phyloP scores from a whole-genome alignment of 1,284 basidiomycete genomes.

The Neotropicomus parvogracilis region DNA sequence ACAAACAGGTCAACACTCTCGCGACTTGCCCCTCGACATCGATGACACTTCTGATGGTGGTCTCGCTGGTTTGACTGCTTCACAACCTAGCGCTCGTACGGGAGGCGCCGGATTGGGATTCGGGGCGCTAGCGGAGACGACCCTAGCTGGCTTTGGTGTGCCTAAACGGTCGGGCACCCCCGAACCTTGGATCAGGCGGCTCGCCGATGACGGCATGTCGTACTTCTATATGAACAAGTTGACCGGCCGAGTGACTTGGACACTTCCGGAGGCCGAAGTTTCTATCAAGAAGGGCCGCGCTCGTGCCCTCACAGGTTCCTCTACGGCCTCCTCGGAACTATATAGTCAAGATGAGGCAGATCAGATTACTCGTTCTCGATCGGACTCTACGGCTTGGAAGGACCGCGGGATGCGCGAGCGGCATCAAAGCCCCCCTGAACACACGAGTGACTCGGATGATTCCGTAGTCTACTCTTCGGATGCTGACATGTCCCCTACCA shows the following conservation, averaged over 20 bases:
- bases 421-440: constrained; percentile 38
- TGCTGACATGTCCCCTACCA: constrained; percentile 33
- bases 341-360: constrained; percentile 27
- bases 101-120: constrained; percentile 52
- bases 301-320: constrained; percentile 34
- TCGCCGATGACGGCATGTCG: constrained; percentile 81
- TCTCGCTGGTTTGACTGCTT: constrained; percentile 51
- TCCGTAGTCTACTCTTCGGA: constrained; percentile 67
- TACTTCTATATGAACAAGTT: constrained; percentile 78
- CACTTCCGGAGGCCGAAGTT: constrained; percentile 45
- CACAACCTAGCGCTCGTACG: constrained; percentile 53
- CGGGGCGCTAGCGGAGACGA: constrained; percentile 25
- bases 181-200: constrained; percentile 74
- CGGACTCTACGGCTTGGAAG: constrained; percentile 31
- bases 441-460: constrained; percentile 70
- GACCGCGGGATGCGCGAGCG: constrained; percentile 24
- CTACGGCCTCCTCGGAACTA: constrained; percentile 32
- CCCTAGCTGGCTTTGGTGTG: constrained; percentile 55
- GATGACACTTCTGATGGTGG: constrained; percentile 61
- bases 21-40: constrained; percentile 76
- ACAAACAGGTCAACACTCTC: constrained; percentile 81
- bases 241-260: constrained; percentile 69
- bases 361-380: constrained; percentile 33
- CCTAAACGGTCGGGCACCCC: constrained; percentile 58
- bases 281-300: constrained; percentile 23